Base-by-base conservation (phyloP, 2,329 filamentous ascomycete genomes). In the Cordyceps fumosorosea region DNA sequence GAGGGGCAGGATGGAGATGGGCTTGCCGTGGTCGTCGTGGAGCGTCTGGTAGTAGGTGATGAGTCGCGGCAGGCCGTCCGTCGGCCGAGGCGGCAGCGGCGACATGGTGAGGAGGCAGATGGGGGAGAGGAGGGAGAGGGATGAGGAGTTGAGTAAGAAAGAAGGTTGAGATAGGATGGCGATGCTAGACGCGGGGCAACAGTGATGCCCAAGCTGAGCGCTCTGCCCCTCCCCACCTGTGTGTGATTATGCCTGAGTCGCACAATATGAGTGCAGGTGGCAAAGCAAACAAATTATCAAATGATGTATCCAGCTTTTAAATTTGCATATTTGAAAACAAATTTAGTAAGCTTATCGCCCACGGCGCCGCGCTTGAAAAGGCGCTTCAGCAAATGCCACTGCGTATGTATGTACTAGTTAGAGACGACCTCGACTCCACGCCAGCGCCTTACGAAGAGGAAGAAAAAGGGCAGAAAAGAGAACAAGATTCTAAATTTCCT, bases 41-140 rank as follows among this genome's bases (percentile, higher is more conserved):
- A 81, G 82, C 0, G 82, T 84, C 69, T 84, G 82, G 70, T 81
- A 81, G 72, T 83, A 83, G 54, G 78, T 73, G 44, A 83, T 77
- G 34, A 84, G 74, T 20, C 81, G 79, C 57, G 77, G 81, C 29
- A 78, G 72, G n/a, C 71, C 66, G 14, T 65, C 66, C 22, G 68
- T 55, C 12, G 69, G 62, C 1, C 16, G 16, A 6, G 64, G 65
- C 1, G 71, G 71, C 10, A 74, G 66, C 55, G 72, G 73, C 52
- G 72, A 70, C 73, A 75, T 74, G n/a, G 32, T 50, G 29, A 37
- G 34, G 12, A 37, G 40, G 34, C 34, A 5, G 34, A 6, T 11
- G 6, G 34, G 5, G 6, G 34, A 37, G 34, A 11, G 34, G 34
- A 11, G 53, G 60, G 52, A 44, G 57, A 56, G 5, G 2, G 53